A percentile compares a stretch with the other conserved stretches of the same genome.
These are phyloP conservation scores for Lasiodiplodia theobromae DNA, from an alignment of 2,329 filamentous ascomycete species.

Conservation along the genomic window DNA sequence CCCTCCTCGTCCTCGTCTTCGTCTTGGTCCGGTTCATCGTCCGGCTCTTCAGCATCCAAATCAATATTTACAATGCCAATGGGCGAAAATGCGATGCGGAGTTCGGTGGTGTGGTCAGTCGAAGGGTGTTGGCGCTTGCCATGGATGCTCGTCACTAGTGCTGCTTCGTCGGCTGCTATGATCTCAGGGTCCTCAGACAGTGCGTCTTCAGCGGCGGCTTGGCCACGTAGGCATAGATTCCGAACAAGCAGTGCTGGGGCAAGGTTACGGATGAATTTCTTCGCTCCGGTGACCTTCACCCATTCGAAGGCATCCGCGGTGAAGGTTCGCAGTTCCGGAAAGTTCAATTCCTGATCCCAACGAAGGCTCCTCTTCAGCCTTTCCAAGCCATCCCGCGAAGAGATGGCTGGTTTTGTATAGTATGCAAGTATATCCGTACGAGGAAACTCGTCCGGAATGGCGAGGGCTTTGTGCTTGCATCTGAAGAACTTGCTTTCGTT, in stretches of 20 bases:
- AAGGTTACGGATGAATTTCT: conserved; percentile 83
- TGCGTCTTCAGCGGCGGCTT: conserved; percentile 25
- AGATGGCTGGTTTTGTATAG: conserved; percentile 88
- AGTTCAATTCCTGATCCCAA: conserved; percentile 71
- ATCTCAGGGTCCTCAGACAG: conserved; percentile 42
- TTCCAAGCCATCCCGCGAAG: conserved; percentile 64
- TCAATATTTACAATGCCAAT: conserved; percentile 79
- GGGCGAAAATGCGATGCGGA: conserved; percentile 81
- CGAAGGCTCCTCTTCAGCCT: conserved; percentile 61
- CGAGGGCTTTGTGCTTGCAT: conserved; percentile 74
- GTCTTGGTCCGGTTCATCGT: conserved; percentile 62
- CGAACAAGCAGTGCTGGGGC: conserved; percentile 77
- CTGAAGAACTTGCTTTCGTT: conserved; percentile 86
- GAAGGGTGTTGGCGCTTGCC: conserved; percentile 72
- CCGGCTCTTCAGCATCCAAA: conserved; percentile 74
- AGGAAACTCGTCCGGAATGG: conserved; percentile 82
- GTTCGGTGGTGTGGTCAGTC: conserved; percentile 77
- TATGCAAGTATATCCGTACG: conserved; percentile 79
- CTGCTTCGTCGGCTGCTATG: conserved; percentile 56
- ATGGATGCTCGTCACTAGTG: conserved; percentile 71
- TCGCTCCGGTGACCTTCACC: conserved; percentile 77
- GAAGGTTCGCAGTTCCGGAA: conserved; percentile 74
- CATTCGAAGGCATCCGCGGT: conserved; percentile 84
- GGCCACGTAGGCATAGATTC: conserved; percentile 55
- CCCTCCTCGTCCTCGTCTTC: conserved; percentile 36